Evolutionary conservation across 805 yeast genomes (phyloP).

Genomic region (Metschnikowia baotianmanensis): DNA sequence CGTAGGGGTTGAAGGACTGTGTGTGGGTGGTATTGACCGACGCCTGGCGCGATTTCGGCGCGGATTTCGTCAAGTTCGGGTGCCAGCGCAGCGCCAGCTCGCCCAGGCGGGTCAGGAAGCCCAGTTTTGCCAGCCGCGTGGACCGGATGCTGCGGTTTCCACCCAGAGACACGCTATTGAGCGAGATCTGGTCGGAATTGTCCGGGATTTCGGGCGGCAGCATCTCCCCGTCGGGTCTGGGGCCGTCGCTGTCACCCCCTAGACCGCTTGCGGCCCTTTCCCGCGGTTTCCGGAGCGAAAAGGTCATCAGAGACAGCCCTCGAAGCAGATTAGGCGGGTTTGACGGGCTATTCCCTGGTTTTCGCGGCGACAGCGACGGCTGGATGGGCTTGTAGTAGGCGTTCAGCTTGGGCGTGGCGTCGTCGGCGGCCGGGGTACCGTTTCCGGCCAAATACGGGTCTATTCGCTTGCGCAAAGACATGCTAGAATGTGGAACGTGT

Average conservation of each 20-base stretch:
- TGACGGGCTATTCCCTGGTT: too few relatives aligned
- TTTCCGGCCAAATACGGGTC: slow-evolving; percentile 20
- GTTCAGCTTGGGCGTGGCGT: slow-evolving; percentile 4
- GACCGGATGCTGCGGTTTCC: slow-evolving; percentile 1
- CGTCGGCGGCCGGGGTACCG: slow-evolving; percentile 1
- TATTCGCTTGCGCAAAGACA: slow-evolving; percentile 23
- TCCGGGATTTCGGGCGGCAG: slow-evolving; percentile 15
- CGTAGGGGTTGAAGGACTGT: slow-evolving; percentile 31
- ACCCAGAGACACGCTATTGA: slow-evolving; percentile 14
- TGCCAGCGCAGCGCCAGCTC: slow-evolving; percentile 8
- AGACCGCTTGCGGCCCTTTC: slow-evolving; percentile 12
- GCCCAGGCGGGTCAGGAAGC: slow-evolving; percentile 11
- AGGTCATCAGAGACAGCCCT: slow-evolving; percentile 35
- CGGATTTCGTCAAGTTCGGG: slow-evolving; percentile 5
- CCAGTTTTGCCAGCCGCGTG: slow-evolving; percentile 3
- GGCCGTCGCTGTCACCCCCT: not conserved
- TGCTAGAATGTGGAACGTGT: slow-evolving; percentile 1
- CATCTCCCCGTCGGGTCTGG: not conserved
- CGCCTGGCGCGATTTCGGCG: slow-evolving; percentile 5
- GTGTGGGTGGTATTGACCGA: slow-evolving; percentile 22
- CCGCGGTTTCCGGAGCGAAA: slow-evolving; percentile 32
- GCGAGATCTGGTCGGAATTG: slow-evolving; percentile 33
- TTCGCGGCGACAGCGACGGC: slow-evolving; percentile 23
- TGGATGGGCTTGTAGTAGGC: slow-evolving; percentile 19
- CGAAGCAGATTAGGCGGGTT: too few relatives aligned